These are phyloP conservation scores for Eleusine indica DNA, from an alignment of 176 grass and related monocot genomes.

Conservation along the genomic window DNA sequence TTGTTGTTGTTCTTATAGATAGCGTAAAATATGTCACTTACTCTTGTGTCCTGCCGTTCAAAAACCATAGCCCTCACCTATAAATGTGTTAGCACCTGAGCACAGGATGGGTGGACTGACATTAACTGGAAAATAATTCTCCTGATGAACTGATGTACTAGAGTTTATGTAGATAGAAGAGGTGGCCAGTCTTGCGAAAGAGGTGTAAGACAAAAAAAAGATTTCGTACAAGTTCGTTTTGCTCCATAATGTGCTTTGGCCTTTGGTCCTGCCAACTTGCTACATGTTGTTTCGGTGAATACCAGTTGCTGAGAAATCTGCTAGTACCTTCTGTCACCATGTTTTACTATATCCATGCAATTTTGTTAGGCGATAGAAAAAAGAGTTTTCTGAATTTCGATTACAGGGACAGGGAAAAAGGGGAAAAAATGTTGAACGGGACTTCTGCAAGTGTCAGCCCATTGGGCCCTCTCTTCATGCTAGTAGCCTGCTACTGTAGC, in stretches of 20 bases:
- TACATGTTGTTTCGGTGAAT: not conserved
- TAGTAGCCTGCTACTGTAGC: too few relatives aligned
- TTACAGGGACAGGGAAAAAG: not conserved
- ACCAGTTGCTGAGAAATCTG: not conserved
- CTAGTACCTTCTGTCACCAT: not conserved
- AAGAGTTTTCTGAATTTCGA: not conserved
- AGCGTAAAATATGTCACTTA: conserved; percentile 98
- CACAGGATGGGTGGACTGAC: conserved; percentile 7
- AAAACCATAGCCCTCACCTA: conserved; percentile 63
- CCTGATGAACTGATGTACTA: not conserved
- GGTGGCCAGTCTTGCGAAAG: not conserved
- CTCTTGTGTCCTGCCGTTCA: conserved; percentile 92
- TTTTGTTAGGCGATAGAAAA: not conserved
- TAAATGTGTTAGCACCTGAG: conserved; percentile 17
- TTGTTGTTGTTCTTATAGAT: conserved; percentile 89
- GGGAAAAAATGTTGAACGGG: not conserved
- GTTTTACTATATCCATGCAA: not conserved
- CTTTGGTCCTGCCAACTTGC: not conserved
- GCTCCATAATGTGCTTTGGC: not conserved
- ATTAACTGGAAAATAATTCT: not conserved
- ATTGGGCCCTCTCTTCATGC: not conserved
- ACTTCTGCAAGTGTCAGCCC: not conserved
- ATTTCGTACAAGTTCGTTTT: not conserved
- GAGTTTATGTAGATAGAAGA: conserved; percentile 22
- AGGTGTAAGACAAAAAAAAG: not conserved